These are phyloP conservation scores for Fusarium citri DNA, from an alignment of 2,329 filamentous ascomycete genomes.

Conservation along the genomic window DNA sequence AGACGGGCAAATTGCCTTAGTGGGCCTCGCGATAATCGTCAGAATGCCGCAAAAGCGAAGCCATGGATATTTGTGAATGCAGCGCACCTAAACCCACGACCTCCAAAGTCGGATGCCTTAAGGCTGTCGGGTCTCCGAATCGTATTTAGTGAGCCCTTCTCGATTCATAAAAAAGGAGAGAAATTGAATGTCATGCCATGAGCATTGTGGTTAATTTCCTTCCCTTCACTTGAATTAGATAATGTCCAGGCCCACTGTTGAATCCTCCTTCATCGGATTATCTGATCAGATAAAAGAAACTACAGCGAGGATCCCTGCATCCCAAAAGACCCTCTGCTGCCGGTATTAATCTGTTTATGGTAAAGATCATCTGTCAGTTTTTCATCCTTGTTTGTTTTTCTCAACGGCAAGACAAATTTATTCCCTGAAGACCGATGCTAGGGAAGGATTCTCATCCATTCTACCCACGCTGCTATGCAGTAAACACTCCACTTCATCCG, in stretches of 20 bases:
- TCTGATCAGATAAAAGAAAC: constrained; percentile 38
- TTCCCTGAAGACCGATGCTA: constrained; percentile 7
- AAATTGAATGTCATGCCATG: not conserved
- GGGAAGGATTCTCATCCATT: constrained; percentile 13
- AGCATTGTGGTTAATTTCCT: not conserved
- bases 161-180: not conserved
- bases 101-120: not conserved
- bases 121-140: not conserved
- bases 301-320: constrained; percentile 14
- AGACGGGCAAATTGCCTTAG: not conserved
- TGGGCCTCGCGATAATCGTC: not conserved
- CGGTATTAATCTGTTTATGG: constrained; percentile 1
- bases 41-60: not conserved
- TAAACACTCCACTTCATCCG: constrained; percentile 18
- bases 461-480: constrained; percentile 8
- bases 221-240: not conserved
- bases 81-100: not conserved
- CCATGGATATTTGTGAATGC: not conserved
- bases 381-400: not conserved
- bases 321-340: constrained; percentile 10
- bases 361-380: constrained; percentile 12
- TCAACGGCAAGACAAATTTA: constrained; percentile 3
- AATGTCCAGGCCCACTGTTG: not conserved
- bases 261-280: constrained; percentile 19
- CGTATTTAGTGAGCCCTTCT: not conserved